Evolutionary conservation across 2,329 filamentous ascomycete genomes (phyloP), one percentile per base, ranked within the genome.

Genomic region (Colletotrichum paranaense): DNA sequence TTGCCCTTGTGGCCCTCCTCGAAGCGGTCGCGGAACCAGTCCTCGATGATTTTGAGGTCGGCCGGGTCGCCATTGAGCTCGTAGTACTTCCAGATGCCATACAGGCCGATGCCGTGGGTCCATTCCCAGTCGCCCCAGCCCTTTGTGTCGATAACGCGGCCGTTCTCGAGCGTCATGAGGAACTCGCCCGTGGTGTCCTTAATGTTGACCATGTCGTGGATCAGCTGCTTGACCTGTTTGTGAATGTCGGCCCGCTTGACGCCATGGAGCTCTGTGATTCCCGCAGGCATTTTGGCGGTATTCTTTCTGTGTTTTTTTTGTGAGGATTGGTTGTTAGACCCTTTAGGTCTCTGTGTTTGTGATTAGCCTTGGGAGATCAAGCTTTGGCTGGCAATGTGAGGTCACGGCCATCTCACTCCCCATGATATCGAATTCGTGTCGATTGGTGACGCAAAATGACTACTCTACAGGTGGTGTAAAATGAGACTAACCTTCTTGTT

Each of bases 91-190:
- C 92, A 95, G 67, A 96, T 89, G 32, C 94, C 93, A 81, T 95
- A 95, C 24, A 95, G 89, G 5, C 93, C 93, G 78, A 95, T 90
- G 56, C 93, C 93, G 81, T 95, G 93, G 1, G 93, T 95, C 92
- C 92, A 94, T 83, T 95, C 93, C 93, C 93, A 95, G 79, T 92
- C 92, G 75, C 93, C 89, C 94, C 93, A 96, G 70, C 93, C 93
- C 82, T 96, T 96, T 70, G 94, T 95, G 82, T 95, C 93, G 79
- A 96, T 95, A 62, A 95, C 86, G 46, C 92, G 89, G 70, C 93
- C 93, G 77, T 95, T 93, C 2, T 88, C 86, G 46, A 96, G 87
- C 24, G 86, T 90, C 72, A 95, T 85, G 28, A 95, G 86, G 80
- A 95, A 95, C 78, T 93, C 88, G 62, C 93, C 93, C 0, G 92